Percentiles rank a stretch among this genome's conserved stretches.
These are phyloP conservation scores for Iris pallida DNA, from an alignment of 116 monocot species.

Conservation along the genomic window DNA sequence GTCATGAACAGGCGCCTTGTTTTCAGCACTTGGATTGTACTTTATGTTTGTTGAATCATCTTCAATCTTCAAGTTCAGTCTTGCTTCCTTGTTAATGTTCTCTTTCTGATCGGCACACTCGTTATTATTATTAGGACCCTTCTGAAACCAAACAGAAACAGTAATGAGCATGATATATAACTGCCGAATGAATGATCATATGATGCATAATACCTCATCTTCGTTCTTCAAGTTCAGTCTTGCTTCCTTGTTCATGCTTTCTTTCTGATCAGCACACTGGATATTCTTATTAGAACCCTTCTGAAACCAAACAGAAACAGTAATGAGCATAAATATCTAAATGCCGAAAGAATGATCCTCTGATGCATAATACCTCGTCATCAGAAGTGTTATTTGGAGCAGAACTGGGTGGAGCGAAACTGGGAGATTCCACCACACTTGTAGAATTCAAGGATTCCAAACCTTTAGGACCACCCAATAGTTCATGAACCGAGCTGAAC, in stretches of 20 bases:
- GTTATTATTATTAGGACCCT: constrained; percentile 18
- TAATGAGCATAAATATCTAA: background rate
- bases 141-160: background rate
- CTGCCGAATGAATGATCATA: background rate
- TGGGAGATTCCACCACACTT: constrained; percentile 4
- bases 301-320: background rate
- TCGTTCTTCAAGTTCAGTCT: background rate
- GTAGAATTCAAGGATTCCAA: constrained; percentile 12
- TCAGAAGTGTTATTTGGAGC: background rate
- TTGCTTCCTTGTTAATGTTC: too few relatives aligned
- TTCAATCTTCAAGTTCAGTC: background rate
- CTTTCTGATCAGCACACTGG: background rate
- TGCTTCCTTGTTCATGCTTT: too few relatives aligned
- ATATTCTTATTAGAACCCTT: constrained; percentile 20
- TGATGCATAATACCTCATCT: background rate
- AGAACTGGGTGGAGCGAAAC: constrained; percentile 1
- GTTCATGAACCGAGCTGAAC: constrained; percentile 61
- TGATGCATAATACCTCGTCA: constrained; percentile 4
- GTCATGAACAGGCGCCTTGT: background rate
- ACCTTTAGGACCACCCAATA: constrained; percentile 31
- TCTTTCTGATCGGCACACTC: background rate
- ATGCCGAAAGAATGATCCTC: background rate
- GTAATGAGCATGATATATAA: background rate
- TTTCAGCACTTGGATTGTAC: background rate
- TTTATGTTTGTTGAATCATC: background rate